A percentile compares a stretch with the other conserved stretches of the same genome.
phyloP scores from a whole-genome alignment of 257 asterid genomes.

The Rubia yunnanensis region DNA sequence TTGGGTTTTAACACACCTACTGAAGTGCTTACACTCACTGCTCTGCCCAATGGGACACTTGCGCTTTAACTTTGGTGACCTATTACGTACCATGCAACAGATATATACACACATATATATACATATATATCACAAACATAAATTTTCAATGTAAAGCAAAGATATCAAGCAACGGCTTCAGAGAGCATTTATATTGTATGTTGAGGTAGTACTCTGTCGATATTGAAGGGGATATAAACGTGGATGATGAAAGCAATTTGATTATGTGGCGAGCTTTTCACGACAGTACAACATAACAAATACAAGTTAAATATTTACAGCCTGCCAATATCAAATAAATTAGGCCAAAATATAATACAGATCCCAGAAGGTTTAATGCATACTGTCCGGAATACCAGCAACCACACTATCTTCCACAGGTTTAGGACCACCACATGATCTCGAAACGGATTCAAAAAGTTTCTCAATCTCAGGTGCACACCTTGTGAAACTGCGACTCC shows the following conservation, averaged over 20 bases:
- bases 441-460: conserved; percentile 78
- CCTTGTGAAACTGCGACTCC: conserved; percentile 82
- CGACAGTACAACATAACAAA: neutral
- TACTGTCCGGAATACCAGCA: conserved; percentile 55
- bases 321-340: neutral
- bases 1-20: too few species aligned
- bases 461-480: conserved; percentile 96
- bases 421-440: conserved; percentile 94
- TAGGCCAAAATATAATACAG: neutral
- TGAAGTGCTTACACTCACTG: too few species aligned
- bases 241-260: neutral
- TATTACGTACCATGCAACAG: too few species aligned
- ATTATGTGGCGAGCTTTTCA: neutral
- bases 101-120: too few species aligned
- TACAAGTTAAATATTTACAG: conserved; percentile 1
- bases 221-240: neutral
- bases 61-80: too few species aligned
- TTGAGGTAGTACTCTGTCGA: too few species aligned
- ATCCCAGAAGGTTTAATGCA: conserved; percentile 29
- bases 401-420: conserved; percentile 69
- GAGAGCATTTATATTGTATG: too few species aligned
- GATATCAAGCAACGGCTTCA: too few species aligned
- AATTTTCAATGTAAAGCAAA: too few species aligned
- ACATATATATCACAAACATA: too few species aligned
- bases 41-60: too few species aligned